A percentile compares a stretch with the other conserved stretches of the same genome.
Conservation (phyloP, 2,329 filamentous ascomycete genomes). For the Fusarium sulawesiense region DNA sequence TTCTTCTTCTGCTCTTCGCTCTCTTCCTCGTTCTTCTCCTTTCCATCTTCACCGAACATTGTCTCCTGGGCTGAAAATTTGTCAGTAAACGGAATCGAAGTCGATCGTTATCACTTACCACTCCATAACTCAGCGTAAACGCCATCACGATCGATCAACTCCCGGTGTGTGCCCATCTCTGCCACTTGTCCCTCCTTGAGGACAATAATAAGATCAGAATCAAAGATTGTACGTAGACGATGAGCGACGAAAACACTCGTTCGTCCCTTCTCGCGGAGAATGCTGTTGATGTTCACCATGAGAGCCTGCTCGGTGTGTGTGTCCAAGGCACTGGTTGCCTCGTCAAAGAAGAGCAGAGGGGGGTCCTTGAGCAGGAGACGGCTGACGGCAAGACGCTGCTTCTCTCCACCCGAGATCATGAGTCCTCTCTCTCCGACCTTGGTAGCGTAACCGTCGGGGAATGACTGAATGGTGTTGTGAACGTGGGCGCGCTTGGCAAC, state of each 20-base stretch:
- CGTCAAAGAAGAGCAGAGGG: constrained; percentile 91
- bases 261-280: constrained; percentile 85
- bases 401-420: constrained; percentile 97
- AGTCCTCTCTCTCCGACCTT: constrained; percentile 93
- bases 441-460: constrained; percentile 90
- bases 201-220: constrained; percentile 93
- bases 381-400: constrained; percentile 88
- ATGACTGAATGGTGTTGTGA: constrained; percentile 80
- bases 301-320: constrained; percentile 93
- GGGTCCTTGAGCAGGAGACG: constrained; percentile 89
- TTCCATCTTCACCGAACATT: constrained; percentile 62
- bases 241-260: constrained; percentile 98
- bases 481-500: constrained; percentile 87
- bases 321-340: constrained; percentile 91
- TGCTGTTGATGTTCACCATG: constrained; percentile 91
- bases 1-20: constrained; percentile 17
- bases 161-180: constrained; percentile 87
- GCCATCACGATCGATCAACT: constrained; percentile 81
- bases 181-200: constrained; percentile 85
- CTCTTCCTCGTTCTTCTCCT: constrained; percentile 50
- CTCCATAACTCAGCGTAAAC: constrained; percentile 93
- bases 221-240: constrained; percentile 90
- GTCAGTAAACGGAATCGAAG: constrained; percentile 15
- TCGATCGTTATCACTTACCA: constrained; percentile 63
- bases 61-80: constrained; percentile 68